phyloP scores from a whole-genome alignment of 768 basidiomycete species.

The Pholiota conissans region DNA sequence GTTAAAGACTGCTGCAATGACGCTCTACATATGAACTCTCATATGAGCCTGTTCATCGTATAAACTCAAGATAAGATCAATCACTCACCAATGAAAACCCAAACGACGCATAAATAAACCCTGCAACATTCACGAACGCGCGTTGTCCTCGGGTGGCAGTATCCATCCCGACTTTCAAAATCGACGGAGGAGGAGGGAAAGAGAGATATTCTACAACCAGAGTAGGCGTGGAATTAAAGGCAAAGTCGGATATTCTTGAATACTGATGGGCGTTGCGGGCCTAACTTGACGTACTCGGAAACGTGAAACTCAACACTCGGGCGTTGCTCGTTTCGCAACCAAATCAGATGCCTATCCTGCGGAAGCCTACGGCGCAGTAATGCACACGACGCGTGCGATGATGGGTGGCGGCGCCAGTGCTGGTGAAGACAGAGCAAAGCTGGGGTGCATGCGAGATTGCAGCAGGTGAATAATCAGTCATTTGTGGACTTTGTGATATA shows the following conservation, averaged over 20 bases:
- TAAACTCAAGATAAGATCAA: background rate
- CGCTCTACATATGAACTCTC: slow-evolving; percentile 26
- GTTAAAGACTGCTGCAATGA: slow-evolving; percentile 29
- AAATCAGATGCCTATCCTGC: background rate
- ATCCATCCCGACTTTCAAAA: slow-evolving; percentile 12
- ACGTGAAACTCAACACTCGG: slow-evolving; percentile 7
- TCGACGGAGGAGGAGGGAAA: background rate
- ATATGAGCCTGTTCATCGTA: too few species aligned
- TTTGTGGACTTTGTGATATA: background rate
- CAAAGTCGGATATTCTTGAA: background rate
- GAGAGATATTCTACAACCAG: background rate
- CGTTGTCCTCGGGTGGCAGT: slow-evolving; percentile 18
- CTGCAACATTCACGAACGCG: slow-evolving; percentile 27
- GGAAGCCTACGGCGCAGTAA: background rate
- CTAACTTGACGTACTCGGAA: slow-evolving; percentile 1
- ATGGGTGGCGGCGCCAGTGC: background rate
- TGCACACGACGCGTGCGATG: background rate
- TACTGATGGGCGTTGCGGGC: background rate
- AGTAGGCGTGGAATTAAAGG: background rate
- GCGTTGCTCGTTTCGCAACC: background rate
- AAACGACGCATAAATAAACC: slow-evolving; percentile 31
- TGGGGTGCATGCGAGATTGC: background rate
- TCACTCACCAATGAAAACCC: slow-evolving; percentile 37
- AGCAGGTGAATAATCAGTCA: background rate
- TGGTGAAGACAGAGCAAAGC: background rate